Conservation (phyloP, 768 basidiomycete genomes). For the Pulveroboletus sp. region DNA sequence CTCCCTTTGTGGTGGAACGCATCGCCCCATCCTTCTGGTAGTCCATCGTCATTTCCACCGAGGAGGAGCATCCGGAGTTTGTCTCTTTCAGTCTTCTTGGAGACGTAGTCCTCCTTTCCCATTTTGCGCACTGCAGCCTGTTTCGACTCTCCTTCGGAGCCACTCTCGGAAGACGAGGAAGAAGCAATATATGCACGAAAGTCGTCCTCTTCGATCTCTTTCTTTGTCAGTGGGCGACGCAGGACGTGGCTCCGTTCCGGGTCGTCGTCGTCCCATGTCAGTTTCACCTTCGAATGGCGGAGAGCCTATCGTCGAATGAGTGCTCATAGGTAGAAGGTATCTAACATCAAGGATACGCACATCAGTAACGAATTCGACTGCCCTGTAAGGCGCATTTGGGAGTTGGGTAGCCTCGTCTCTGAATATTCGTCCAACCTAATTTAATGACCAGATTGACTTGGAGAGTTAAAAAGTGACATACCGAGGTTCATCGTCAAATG, state of each 20-base stretch:
- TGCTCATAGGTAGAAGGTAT: not conserved
- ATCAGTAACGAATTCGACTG: conserved; percentile 88
- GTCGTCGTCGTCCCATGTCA: conserved; percentile 99
- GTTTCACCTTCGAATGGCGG: conserved; percentile 94
- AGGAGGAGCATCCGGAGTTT: conserved; percentile 75
- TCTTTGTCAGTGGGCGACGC: conserved; percentile 67
- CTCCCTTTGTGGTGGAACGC: conserved; percentile 25
- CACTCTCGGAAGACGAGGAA: conserved; percentile 60
- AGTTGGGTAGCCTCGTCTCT: conserved; percentile 85
- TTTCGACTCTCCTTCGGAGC: conserved; percentile 29
- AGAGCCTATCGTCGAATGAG: conserved; percentile 57
- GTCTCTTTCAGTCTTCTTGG: conserved; percentile 50
- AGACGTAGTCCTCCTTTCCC: conserved; percentile 17
- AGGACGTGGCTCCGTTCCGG: conserved; percentile 79
- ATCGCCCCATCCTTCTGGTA: conserved; percentile 83
- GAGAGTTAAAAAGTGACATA: conserved; percentile 23
- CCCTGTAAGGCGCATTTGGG: conserved; percentile 54
- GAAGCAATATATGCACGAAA: conserved; percentile 78
- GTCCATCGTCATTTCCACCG: conserved; percentile 53
- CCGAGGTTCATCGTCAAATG: conserved; percentile 75
- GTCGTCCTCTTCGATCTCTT: conserved; percentile 89
- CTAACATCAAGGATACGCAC: conserved; percentile 41
- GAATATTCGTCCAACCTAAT: not conserved
- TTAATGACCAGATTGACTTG: not conserved
- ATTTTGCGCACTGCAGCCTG: conserved; percentile 5